phyloP scores from a whole-genome alignment of 257 asterid genomes.

The Nicotiana knightiana region DNA sequence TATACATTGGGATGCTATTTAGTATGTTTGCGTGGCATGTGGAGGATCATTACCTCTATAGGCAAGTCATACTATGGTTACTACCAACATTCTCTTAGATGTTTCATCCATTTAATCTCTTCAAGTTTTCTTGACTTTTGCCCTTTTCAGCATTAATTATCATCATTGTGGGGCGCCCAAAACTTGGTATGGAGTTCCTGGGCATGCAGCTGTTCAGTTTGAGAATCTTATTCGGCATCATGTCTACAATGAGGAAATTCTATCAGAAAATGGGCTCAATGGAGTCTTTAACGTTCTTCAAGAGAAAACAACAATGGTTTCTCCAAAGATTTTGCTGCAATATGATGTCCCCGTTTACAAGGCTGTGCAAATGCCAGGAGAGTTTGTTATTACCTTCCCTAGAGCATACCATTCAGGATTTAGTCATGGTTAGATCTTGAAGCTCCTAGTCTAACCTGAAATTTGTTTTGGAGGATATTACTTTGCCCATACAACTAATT shows the following conservation, averaged over 20 bases:
- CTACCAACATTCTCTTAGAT: not conserved
- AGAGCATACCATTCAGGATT: constrained; percentile 44
- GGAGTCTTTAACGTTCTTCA: constrained; percentile 30
- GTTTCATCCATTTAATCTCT: not conserved
- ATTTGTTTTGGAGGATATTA: not conserved
- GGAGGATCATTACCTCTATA: constrained; percentile 43
- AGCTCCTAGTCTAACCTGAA: not conserved
- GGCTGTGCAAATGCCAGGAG: constrained; percentile 40
- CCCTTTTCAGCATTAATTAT: constrained; percentile 31
- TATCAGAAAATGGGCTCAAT: constrained; percentile 17
- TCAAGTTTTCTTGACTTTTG: not conserved
- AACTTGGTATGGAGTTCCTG: constrained; percentile 50
- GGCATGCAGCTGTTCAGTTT: constrained; percentile 26
- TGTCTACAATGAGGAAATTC: constrained; percentile 24
- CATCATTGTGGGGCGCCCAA: constrained; percentile 48
- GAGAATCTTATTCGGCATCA: constrained; percentile 19
- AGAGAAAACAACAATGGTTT: constrained; percentile 35
- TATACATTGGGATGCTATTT: constrained; percentile 41
- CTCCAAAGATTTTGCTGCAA: constrained; percentile 32
- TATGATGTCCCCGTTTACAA: constrained; percentile 28
- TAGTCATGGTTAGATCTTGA: constrained; percentile 33
- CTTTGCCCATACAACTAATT: not conserved
- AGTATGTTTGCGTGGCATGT: constrained; percentile 56
- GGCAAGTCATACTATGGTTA: constrained; percentile 16
- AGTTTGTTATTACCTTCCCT: constrained; percentile 41